phyloP scores from a whole-genome alignment of 176 grass and related monocot species.

The Aechmea fasciata region DNA sequence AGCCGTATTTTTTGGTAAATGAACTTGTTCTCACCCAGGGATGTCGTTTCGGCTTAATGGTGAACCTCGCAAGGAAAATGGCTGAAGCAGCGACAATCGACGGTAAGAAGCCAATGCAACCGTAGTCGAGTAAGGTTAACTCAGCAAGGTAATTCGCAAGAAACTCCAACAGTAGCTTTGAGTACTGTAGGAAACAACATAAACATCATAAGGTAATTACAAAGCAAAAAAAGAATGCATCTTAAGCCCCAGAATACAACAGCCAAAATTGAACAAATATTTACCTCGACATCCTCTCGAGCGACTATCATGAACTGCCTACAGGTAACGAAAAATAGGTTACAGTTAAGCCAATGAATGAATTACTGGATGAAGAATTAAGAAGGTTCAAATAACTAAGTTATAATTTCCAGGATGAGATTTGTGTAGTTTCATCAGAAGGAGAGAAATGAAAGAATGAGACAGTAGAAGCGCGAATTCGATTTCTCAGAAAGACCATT shows the following conservation, averaged over 20 bases:
- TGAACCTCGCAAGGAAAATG: slow-evolving; percentile 13
- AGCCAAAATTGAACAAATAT: background rate
- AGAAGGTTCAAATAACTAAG: background rate
- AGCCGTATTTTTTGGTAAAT: background rate
- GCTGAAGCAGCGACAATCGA: slow-evolving; percentile 2
- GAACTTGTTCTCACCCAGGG: background rate
- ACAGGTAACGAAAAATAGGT: background rate
- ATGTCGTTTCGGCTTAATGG: background rate
- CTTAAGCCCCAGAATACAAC: background rate
- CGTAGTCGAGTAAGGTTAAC: slow-evolving; percentile 13
- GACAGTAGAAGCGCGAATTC: background rate
- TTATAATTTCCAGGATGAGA: background rate
- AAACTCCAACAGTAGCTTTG: slow-evolving; percentile 3
- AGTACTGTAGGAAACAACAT: background rate
- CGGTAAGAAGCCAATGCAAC: slow-evolving; percentile 5
- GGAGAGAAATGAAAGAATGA: too few species aligned
- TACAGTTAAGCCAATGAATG: background rate
- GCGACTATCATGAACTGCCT: slow-evolving; percentile 4
- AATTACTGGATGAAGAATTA: background rate
- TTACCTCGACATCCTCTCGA: slow-evolving; percentile 5
- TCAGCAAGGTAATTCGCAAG: slow-evolving; percentile 5
- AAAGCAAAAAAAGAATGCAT: background rate
- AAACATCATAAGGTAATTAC: background rate
- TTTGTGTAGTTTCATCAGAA: background rate
- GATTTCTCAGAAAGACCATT: background rate